Conservation (phyloP, 306 rosid genomes). For the Hippophae rhamnoides region DNA sequence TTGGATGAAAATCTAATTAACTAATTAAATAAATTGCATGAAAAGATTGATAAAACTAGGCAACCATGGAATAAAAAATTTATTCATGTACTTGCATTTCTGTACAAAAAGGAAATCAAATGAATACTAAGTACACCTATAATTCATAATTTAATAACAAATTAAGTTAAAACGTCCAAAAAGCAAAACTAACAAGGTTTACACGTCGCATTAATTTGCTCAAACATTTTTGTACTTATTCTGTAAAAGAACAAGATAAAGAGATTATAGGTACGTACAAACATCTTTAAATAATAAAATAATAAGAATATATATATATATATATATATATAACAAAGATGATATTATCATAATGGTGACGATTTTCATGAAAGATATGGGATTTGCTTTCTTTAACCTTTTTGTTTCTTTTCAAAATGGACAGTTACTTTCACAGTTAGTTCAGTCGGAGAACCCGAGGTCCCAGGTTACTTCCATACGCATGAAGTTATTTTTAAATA, state of each 20-base stretch:
- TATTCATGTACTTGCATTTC: slow-evolving; percentile 24
- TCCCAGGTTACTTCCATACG: no score
- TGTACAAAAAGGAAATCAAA: slow-evolving; percentile 15
- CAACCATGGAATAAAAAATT: slow-evolving; percentile 1
- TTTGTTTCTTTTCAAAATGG: slow-evolving; percentile 40
- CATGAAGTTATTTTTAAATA: no score
- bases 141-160: slow-evolving; percentile 20
- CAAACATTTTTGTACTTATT: slow-evolving; percentile 45
- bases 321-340: slow-evolving; percentile 15
- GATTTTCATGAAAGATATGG: slow-evolving; percentile 55
- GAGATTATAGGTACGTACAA: slow-evolving; percentile 33
- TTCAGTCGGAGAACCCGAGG: slow-evolving; percentile 24
- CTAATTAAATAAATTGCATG: slow-evolving; percentile 18
- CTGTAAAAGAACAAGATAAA: slow-evolving; percentile 22
- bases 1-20: neutral
- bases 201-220: slow-evolving; percentile 29
- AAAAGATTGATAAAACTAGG: slow-evolving; percentile 20
- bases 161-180: slow-evolving; percentile 11
- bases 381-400: slow-evolving; percentile 28
- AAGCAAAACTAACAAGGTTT: slow-evolving; percentile 32
- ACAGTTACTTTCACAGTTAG: slow-evolving; percentile 32
- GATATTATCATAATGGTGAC: slow-evolving; percentile 48
- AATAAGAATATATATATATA: slow-evolving; percentile 27
- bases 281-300: slow-evolving; percentile 47
- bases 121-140: slow-evolving; percentile 1